Evolutionary conservation across 352 stramenopile genomes (phyloP).

Genomic region (Globisporangium splendens): DNA sequence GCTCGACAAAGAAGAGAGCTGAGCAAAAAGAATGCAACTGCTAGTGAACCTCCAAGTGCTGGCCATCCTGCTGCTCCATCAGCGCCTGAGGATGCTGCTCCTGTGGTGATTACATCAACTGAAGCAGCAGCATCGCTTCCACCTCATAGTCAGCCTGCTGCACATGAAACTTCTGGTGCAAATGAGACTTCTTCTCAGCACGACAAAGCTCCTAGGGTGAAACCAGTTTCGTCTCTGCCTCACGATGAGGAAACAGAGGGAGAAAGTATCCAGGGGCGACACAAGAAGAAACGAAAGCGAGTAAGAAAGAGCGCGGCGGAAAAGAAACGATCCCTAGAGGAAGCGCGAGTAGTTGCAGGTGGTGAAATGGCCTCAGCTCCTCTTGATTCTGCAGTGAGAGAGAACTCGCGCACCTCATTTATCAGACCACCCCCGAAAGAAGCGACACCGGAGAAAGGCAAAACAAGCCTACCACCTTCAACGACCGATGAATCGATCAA

Average conservation of each 20-base stretch:
- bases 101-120: background rate
- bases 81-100: background rate
- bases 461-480: background rate
- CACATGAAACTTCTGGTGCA: background rate
- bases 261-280: background rate
- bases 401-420: too few species aligned
- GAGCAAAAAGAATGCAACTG: background rate
- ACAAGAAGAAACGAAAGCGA: conserved; percentile 2
- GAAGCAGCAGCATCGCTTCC: too few species aligned
- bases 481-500: background rate
- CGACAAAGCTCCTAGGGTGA: background rate
- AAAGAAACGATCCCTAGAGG: background rate
- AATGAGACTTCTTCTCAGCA: background rate
- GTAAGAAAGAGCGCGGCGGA: background rate
- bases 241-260: background rate
- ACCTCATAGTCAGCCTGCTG: too few species aligned
- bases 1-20: conserved; percentile 1
- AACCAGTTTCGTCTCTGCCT: background rate
- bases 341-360: background rate
- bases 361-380: too few species aligned
- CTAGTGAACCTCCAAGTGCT: background rate
- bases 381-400: too few species aligned
- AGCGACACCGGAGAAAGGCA: too few species aligned
- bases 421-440: too few species aligned
- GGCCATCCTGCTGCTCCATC: background rate